These are phyloP conservation scores for Tulasnella sp. DNA, from an alignment of 768 basidiomycete genomes.

Conservation along the genomic window DNA sequence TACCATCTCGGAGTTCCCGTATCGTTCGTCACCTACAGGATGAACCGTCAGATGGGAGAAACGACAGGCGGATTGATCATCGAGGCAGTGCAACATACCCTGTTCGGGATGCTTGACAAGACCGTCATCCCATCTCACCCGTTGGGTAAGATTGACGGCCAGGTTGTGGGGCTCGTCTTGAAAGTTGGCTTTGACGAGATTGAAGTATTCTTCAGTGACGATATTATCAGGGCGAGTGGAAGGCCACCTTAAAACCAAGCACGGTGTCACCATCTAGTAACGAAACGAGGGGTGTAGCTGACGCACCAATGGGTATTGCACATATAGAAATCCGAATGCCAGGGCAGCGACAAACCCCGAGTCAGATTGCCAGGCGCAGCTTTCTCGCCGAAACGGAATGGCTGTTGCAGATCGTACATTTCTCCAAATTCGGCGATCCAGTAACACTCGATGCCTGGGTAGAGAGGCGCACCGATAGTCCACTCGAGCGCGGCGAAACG, in stretches of 20 bases:
- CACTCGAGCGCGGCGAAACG: constrained; percentile 27
- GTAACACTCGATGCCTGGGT: constrained; percentile 4
- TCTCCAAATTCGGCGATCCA: constrained; percentile 20
- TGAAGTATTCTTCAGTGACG: constrained; percentile 1
- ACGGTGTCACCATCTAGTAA: not conserved
- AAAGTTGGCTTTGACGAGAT: not conserved
- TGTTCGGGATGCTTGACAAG: not conserved
- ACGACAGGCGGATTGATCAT: not conserved
- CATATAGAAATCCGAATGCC: constrained; percentile 29
- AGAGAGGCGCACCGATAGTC: constrained; percentile 28
- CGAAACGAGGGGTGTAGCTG: not conserved
- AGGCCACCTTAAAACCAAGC: constrained; percentile 3
- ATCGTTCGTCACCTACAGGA: not conserved
- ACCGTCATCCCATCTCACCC: not conserved
- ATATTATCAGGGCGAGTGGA: constrained; percentile 2
- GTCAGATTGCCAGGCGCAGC: constrained; percentile 25
- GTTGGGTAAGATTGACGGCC: constrained; percentile 1
- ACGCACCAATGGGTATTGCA: constrained; percentile 18
- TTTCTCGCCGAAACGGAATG: constrained; percentile 20
- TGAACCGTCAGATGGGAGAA: not conserved
- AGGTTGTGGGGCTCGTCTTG: not conserved
- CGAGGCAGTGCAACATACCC: not conserved
- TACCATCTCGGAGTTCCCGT: constrained; percentile 2
- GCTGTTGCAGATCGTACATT: constrained; percentile 22
- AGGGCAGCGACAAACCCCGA: constrained; percentile 28